A percentile compares a stretch with the other conserved stretches of the same genome.
Conservation (phyloP, 768 basidiomycete genomes). For the Lactarius deliciosus region DNA sequence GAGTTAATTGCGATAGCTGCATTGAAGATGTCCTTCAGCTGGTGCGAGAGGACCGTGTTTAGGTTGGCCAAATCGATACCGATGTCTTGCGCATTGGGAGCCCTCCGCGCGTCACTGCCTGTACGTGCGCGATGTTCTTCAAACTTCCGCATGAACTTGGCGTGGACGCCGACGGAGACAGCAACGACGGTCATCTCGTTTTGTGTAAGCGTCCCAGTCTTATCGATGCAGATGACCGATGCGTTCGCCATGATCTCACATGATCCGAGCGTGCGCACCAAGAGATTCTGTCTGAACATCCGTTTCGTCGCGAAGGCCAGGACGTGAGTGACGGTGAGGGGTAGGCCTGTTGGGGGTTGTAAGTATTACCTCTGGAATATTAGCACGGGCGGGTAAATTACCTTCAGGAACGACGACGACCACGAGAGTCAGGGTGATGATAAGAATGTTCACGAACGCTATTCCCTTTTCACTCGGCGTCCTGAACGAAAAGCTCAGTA, state of each 20-base stretch:
- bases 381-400: slow-evolving; percentile 30
- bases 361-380: slow-evolving; percentile 7
- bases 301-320: slow-evolving; percentile 96
- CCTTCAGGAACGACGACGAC: slow-evolving; percentile 87
- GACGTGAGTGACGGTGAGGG: slow-evolving; percentile 92
- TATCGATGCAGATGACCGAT: slow-evolving; percentile 93
- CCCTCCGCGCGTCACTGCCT: slow-evolving; percentile 60
- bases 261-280: slow-evolving; percentile 93
- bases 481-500: slow-evolving; percentile 36
- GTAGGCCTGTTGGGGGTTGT: slow-evolving; percentile 57
- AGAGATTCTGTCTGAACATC: slow-evolving; percentile 91
- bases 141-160: slow-evolving; percentile 85
- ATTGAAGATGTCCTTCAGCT: slow-evolving; percentile 70
- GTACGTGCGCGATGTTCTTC: slow-evolving; percentile 67
- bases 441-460: slow-evolving; percentile 87
- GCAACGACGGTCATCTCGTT: slow-evolving; percentile 97
- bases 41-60: slow-evolving; percentile 54
- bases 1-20: slow-evolving; percentile 88
- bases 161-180: slow-evolving; percentile 89
- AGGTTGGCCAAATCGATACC: slow-evolving; percentile 78
- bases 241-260: slow-evolving; percentile 99
- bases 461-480: slow-evolving; percentile 82
- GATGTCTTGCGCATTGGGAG: slow-evolving; percentile 63
- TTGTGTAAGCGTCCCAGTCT: slow-evolving; percentile 94
- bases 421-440: slow-evolving; percentile 90